Conservation (phyloP, 2,329 filamentous ascomycete species). For the Phoma sp. region DNA sequence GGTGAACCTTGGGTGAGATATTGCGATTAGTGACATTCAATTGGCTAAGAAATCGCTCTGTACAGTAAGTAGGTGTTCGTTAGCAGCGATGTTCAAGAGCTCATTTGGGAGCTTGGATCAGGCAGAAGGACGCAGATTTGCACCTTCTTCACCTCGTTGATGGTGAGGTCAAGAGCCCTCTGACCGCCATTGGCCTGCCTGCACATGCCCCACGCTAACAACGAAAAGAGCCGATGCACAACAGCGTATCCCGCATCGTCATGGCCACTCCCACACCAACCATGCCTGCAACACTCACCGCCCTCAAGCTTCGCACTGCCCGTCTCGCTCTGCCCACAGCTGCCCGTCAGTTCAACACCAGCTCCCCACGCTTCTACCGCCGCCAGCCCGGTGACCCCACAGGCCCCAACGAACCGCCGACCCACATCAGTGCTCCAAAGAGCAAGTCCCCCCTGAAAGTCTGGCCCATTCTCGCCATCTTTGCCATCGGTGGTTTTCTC, state of each 20-base stretch:
- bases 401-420: conserved; percentile 48
- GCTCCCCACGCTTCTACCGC: conserved; percentile 32
- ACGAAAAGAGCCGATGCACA: conserved; percentile 32
- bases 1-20: background rate
- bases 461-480: conserved; percentile 56
- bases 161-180: background rate
- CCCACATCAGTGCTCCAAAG: conserved; percentile 40
- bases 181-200: conserved; percentile 10
- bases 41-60: background rate
- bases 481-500: conserved; percentile 52
- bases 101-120: background rate
- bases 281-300: conserved; percentile 38
- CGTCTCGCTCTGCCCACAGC: conserved; percentile 15
- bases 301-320: conserved; percentile 20
- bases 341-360: conserved; percentile 35
- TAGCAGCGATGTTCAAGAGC: conserved; percentile 2
- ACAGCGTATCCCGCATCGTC: conserved; percentile 31
- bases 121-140: conserved; percentile 6
- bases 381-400: conserved; percentile 45
- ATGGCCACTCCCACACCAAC: conserved; percentile 33
- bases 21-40: background rate
- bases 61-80: background rate
- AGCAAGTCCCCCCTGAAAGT: conserved; percentile 51
- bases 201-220: conserved; percentile 27
- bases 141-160: conserved; percentile 1